Percentiles rank a stretch among this genome's conserved stretches.
These are phyloP conservation scores for Cyberlindnera veronae DNA, from an alignment of 805 yeast genomes.

Conservation along the genomic window DNA sequence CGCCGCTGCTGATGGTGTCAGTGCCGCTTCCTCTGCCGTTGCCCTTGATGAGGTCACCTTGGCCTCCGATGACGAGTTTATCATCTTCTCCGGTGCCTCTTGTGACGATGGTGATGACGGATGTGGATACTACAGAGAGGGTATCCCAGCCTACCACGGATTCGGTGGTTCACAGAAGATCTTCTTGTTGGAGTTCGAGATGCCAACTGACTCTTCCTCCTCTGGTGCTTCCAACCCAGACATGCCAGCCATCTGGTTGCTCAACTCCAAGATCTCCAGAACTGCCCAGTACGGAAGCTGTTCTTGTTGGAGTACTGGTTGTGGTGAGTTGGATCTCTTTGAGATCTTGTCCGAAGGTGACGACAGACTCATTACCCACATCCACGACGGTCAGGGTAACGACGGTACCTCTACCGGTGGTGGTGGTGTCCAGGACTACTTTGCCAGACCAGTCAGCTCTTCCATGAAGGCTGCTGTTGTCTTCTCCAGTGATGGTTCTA, in stretches of 20 bases:
- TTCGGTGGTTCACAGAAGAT: conserved; percentile 82
- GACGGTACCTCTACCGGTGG: conserved; percentile 61
- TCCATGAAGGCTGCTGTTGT: conserved; percentile 89
- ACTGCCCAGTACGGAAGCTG: conserved; percentile 93
- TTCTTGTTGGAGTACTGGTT: conserved; percentile 96
- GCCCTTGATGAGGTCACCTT: conserved; percentile 67
- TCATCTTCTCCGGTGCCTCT: conserved; percentile 71
- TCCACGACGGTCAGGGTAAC: conserved; percentile 81
- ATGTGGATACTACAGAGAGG: conserved; percentile 86
- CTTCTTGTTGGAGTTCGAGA: conserved; percentile 88
- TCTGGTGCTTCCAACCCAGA: conserved; percentile 63
- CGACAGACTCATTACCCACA: conserved; percentile 68
- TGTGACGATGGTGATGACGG: conserved; percentile 46
- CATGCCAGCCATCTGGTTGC: conserved; percentile 98
- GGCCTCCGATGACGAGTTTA: conserved; percentile 71
- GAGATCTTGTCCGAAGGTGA: conserved; percentile 82
- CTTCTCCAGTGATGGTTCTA: conserved; percentile 52
- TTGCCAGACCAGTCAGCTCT: conserved; percentile 74
- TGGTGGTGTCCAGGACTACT: conserved; percentile 86
- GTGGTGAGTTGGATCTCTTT: conserved; percentile 96
- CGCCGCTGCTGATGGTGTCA: conserved; percentile 72
- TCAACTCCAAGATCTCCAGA: conserved; percentile 95
- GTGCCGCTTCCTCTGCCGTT: conserved; percentile 65
- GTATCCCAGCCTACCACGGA: conserved; percentile 92
- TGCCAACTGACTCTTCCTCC: conserved; percentile 65